These are phyloP conservation scores for Tricholoma sp. DNA, from an alignment of 768 basidiomycete species.

Conservation along the genomic window DNA sequence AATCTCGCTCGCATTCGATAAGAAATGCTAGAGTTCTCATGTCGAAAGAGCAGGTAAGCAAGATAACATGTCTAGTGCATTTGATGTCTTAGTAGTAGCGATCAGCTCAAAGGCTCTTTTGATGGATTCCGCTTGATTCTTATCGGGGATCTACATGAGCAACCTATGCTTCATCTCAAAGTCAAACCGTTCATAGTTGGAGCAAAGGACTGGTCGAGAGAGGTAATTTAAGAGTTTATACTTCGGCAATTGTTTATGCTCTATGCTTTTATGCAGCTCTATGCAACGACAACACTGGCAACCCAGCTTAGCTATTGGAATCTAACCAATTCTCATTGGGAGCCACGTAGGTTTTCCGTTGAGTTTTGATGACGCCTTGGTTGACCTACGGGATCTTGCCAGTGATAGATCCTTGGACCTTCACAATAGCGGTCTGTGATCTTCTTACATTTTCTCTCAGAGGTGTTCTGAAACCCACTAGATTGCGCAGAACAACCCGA, in stretches of 20 bases:
- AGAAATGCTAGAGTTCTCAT: constrained; percentile 44
- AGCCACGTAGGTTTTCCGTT: constrained; percentile 58
- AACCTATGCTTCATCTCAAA: constrained; percentile 87
- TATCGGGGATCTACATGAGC: constrained; percentile 93
- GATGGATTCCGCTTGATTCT: constrained; percentile 92
- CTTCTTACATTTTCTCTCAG: neutral
- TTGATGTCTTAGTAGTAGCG: constrained; percentile 5
- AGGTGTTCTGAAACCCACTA: constrained; percentile 19
- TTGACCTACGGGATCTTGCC: neutral
- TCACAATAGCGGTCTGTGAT: constrained; percentile 56
- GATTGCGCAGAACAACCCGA: constrained; percentile 48
- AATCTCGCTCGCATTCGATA: constrained; percentile 12
- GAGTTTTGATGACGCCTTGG: neutral
- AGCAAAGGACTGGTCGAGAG: constrained; percentile 92
- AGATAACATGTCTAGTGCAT: neutral
- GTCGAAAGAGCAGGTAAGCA: constrained; percentile 76
- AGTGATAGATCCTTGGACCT: constrained; percentile 97
- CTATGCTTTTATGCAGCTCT: constrained; percentile 47
- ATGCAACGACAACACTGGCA: constrained; percentile 76
- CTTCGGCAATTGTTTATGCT: neutral
- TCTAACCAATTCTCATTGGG: constrained; percentile 96
- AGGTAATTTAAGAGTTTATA: constrained; percentile 41
- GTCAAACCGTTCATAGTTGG: constrained; percentile 79
- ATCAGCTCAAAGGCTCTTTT: constrained; percentile 75
- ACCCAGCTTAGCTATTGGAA: constrained; percentile 95